Conservation (phyloP, 305 asterid genomes). For the Plantago lanceolata region DNA sequence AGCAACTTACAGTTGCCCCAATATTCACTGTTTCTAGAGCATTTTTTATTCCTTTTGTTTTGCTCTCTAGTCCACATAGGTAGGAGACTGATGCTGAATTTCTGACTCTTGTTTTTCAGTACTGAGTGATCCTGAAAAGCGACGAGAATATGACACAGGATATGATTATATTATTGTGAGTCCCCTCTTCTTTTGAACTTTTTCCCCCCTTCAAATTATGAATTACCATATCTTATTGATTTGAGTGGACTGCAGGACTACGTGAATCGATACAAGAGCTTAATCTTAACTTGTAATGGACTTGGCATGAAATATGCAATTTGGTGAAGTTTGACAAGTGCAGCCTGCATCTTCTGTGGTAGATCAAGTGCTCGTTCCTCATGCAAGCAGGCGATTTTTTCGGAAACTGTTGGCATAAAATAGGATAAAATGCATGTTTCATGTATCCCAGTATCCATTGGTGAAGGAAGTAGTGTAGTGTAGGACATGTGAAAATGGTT, state of each 20-base stretch:
- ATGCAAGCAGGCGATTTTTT: constrained; percentile 26
- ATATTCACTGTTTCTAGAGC: too few relatives aligned
- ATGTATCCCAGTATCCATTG: not conserved
- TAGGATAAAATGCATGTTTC: constrained; percentile 22
- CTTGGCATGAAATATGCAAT: constrained; percentile 83
- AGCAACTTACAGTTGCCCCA: too few relatives aligned
- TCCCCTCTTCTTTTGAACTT: constrained; percentile 7
- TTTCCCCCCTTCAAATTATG: too few relatives aligned
- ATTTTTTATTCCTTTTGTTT: too few relatives aligned
- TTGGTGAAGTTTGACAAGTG: constrained; percentile 42
- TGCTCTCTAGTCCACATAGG: too few relatives aligned
- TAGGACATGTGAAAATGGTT: not conserved
- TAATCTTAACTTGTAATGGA: constrained; percentile 83
- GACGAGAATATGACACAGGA: constrained; percentile 78
- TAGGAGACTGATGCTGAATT: constrained; percentile 4
- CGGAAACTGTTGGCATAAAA: constrained; percentile 24
- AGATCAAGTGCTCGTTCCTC: constrained; percentile 16
- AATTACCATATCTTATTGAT: not conserved
- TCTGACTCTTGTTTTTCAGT: constrained; percentile 46
- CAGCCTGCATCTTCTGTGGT: not conserved
- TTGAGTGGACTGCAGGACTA: constrained; percentile 58
- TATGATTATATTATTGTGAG: constrained; percentile 45
- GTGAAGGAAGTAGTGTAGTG: not conserved
- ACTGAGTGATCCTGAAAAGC: constrained; percentile 70
- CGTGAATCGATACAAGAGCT: constrained; percentile 86